Evolutionary conservation across 192 early-diverging fungal species (phyloP).

Genomic region (Phlyctochytrium planicorne): DNA sequence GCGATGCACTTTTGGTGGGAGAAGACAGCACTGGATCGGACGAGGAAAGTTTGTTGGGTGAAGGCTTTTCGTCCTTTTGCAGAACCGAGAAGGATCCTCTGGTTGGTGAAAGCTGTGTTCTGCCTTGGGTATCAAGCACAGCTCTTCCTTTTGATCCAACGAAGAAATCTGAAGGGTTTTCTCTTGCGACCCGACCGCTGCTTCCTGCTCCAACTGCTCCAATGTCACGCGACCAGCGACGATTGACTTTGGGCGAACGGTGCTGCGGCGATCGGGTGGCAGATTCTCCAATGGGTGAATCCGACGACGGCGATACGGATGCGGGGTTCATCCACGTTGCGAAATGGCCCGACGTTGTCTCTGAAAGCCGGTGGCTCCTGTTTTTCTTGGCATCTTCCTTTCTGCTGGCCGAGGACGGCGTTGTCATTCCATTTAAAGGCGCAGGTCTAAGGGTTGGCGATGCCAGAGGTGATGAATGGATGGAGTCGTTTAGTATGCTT

Average conservation of each 20-base stretch:
- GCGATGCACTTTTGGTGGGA: too few species aligned
- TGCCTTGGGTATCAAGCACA: neutral
- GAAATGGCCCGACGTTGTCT: constrained; percentile 22
- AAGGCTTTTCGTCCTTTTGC: too few species aligned
- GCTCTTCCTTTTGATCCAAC: neutral
- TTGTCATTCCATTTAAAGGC: neutral
- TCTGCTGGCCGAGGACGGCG: constrained; percentile 8
- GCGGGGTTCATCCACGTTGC: constrained; percentile 11
- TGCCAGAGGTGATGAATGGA: too few species aligned
- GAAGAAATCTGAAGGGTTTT: neutral
- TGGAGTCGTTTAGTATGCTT: too few species aligned
- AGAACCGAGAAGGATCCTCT: neutral
- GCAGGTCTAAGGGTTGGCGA: too few species aligned
- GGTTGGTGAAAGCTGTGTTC: neutral
- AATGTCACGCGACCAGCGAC: neutral
- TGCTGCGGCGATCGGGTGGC: too few species aligned
- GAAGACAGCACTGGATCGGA: too few species aligned
- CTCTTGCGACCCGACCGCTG: neutral
- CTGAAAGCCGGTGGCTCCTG: constrained; percentile 17
- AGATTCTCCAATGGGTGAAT: neutral
- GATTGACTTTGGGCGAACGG: neutral
- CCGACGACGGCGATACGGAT: neutral
- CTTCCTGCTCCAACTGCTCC: too few species aligned
- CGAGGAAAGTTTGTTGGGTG: too few species aligned
- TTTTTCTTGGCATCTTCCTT: constrained; percentile 20